These are phyloP conservation scores for Parmelia sp. DNA, from an alignment of 495 filamentous ascomycete species.

Conservation along the genomic window DNA sequence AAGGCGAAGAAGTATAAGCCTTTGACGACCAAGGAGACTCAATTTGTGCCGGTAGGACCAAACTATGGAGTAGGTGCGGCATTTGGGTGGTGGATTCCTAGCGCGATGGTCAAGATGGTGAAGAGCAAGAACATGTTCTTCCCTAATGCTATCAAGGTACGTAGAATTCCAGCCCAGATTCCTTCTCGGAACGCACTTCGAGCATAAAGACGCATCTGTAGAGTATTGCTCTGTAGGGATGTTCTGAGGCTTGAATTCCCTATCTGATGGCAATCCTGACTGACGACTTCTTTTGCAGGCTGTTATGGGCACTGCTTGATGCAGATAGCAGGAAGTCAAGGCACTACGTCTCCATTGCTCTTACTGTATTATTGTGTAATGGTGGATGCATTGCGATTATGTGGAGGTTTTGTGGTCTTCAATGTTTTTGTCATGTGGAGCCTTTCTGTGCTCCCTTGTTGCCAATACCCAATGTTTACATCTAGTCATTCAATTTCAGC, in stretches of 20 bases:
- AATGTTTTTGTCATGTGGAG: background rate
- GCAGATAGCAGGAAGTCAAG: background rate
- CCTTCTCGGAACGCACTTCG: background rate
- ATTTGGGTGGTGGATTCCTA: slow-evolving; percentile 30
- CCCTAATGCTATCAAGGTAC: background rate
- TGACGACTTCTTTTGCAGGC: background rate
- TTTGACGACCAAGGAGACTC: slow-evolving; percentile 30
- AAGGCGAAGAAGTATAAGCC: slow-evolving; percentile 24
- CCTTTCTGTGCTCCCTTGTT: background rate
- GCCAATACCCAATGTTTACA: background rate
- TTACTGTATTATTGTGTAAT: background rate
- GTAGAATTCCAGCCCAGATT: background rate
- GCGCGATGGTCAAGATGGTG: slow-evolving; percentile 24
- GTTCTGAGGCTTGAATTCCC: background rate
- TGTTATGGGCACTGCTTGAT: background rate
- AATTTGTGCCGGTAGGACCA: slow-evolving; percentile 31
- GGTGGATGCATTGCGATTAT: background rate
- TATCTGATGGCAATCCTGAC: background rate
- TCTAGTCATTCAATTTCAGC: no score
- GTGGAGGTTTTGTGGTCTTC: background rate
- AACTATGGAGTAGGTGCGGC: slow-evolving; percentile 25
- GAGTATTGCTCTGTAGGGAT: background rate
- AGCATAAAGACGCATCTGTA: background rate
- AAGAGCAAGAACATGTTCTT: slow-evolving; percentile 28
- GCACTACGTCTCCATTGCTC: background rate